Conservation (phyloP, 805 yeast genomes). For the Candida wancherniae region DNA sequence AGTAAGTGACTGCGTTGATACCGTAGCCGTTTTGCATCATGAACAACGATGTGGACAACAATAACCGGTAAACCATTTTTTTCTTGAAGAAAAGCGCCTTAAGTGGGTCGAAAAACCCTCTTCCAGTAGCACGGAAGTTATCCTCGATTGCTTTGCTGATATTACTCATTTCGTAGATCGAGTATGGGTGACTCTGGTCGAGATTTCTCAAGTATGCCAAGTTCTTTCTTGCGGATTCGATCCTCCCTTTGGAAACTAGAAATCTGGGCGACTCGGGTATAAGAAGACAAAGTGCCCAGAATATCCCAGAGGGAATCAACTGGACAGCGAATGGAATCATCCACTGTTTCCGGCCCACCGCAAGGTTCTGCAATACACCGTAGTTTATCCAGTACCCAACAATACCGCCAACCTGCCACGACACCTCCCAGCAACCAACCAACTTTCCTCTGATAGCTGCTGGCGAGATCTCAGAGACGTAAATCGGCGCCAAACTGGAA, state of each 20-base stretch:
- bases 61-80: constrained; percentile 30
- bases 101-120: constrained; percentile 39
- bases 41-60: constrained; percentile 35
- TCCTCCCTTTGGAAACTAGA: constrained; percentile 31
- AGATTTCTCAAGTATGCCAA: constrained; percentile 37
- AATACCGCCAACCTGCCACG: constrained; percentile 47
- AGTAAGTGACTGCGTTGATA: constrained; percentile 48
- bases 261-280: constrained; percentile 46
- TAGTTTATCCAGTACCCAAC: constrained; percentile 49
- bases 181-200: constrained; percentile 34
- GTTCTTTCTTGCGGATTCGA: constrained; percentile 29
- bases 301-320: constrained; percentile 41
- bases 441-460: constrained; percentile 43
- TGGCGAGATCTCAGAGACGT: constrained; percentile 42
- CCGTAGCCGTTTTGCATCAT: constrained; percentile 45
- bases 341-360: constrained; percentile 39
- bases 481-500: constrained; percentile 46
- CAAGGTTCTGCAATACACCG: constrained; percentile 37
- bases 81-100: constrained; percentile 27
- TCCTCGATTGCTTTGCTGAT: constrained; percentile 22
- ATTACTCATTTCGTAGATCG: constrained; percentile 34
- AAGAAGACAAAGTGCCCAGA: constrained; percentile 34
- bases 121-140: constrained; percentile 27
- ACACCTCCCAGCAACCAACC: constrained; percentile 44
- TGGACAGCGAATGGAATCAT: constrained; percentile 45